Base-by-base conservation (phyloP, 371 early-diverging fungal genomes). In the Batkoa obscura region DNA sequence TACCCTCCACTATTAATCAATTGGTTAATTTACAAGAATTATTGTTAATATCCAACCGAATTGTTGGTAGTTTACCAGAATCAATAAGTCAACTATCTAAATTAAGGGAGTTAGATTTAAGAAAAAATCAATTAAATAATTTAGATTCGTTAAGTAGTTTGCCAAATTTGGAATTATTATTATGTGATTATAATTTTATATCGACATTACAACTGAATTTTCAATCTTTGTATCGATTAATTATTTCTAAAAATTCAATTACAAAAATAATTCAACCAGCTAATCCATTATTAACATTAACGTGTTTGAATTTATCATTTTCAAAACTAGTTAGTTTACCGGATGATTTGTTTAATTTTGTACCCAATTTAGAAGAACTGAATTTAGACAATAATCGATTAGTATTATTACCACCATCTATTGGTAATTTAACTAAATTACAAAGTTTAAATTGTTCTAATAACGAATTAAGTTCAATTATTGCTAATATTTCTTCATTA, bases 1-100 rank as follows among this genome's bases (percentile, higher is more conserved):
- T 92, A 17, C 87, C 91, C 1, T 75, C 81, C 9, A 74, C 74
- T 33, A 85, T 91, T 34, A 73, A 84, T 13, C 69, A 81, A 1
- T 67, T 92, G 9, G 60, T 57, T 2, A 68, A 75, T n/a, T 64
- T 94, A 12, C 62, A 64, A 15, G 65, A 68, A n/a, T 64, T 94
- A 8, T 69, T 74, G 49, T 68, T 88, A 1, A 79, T 79, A 56
- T 86, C 83, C 13, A 91, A 90, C 61, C 66, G 74, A 50, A 63
- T 88, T 36, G 66, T 71, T 9, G 88, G 87, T 1, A 67, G 68
- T 43, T 68, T 90, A 6, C 86, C 90, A 0, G 62, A 62, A 34
- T 69, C 73, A 0, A 71, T 90, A 55, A 69, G 73, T 6, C 66
- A 75, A 0, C 66, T 90, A 38, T 62, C 69, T 35, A 71, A 70